Evolutionary conservation across 1,284 basidiomycete species (phyloP), one percentile per base, ranked within the genome.

Genomic region (Waitea zeae): DNA sequence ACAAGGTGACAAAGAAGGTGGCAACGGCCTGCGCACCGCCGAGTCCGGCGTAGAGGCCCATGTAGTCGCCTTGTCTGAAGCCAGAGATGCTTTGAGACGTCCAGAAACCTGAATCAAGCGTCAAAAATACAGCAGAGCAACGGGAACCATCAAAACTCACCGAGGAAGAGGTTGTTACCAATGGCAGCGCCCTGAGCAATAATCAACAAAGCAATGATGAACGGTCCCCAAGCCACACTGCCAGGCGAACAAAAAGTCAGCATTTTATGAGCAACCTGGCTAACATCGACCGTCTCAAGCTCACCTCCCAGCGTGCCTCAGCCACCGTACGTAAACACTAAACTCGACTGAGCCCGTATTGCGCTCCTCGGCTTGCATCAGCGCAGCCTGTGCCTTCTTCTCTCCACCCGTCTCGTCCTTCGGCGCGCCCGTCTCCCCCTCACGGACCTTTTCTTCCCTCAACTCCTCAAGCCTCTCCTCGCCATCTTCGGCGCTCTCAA

Each of bases 31-130:
- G 67, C 0, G 52, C 53, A 26, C 62, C 43, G 36, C 69, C 67
- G 1, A 80, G 57, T 3, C 48, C 59, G 12, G 70, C 74, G 43
- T 79, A 80, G 15, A 78, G 61, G 15, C 66, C 73, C 70, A 78
- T 78, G 72, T 79, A 36, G 22, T 24, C 17, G 2, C 39, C 30
- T 31, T 17, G 37, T 36, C 12, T 20, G 12, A 19, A n/a, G 5
- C 44, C 7, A 45, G 7, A n/a, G n/a, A 26, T 26, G 22, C 22
- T 26, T n/a, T 26, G 7, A 7, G 22, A 7, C 7, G 22, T 26
- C 22, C 22, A 26, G n/a, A 26, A 26, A n/a, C 22, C n/a, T n/a
- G n/a, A n/a, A n/a, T n/a, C n/a, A n/a, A n/a, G n/a, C n/a, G n/a
- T n/a, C n/a, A n/a, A n/a, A n/a, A n/a, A n/a, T n/a, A n/a, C n/a